Evolutionary conservation across 1,284 basidiomycete species (phyloP).

Genomic region (Ustilago sp.): DNA sequence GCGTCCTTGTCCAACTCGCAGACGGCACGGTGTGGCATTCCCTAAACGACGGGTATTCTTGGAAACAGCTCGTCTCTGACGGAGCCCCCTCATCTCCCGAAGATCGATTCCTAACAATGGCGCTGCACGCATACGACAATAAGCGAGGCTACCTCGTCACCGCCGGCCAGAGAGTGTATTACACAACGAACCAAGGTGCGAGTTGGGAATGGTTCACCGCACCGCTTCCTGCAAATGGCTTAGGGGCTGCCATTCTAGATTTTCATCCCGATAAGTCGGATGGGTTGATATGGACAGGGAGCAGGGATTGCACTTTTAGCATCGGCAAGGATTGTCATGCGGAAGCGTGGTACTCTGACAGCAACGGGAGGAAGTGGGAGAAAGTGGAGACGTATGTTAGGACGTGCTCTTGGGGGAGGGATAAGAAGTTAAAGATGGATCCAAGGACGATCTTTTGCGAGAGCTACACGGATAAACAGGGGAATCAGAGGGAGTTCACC

Average conservation of each 20-base stretch:
- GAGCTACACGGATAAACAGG: conserved; percentile 83
- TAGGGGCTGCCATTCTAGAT: conserved; percentile 81
- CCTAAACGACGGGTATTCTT: conserved; percentile 91
- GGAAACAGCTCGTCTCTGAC: conserved; percentile 75
- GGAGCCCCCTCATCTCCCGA: conserved; percentile 67
- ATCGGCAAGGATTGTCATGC: conserved; percentile 61
- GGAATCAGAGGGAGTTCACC: conserved; percentile 75
- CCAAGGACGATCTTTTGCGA: conserved; percentile 91
- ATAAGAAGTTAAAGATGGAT: conserved; percentile 80
- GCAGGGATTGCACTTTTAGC: conserved; percentile 75
- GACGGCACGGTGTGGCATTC: conserved; percentile 91
- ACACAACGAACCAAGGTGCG: conserved; percentile 82
- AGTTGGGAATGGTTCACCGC: conserved; percentile 77
- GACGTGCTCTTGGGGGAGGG: conserved; percentile 91
- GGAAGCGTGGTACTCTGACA: conserved; percentile 56
- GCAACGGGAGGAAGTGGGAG: conserved; percentile 81
- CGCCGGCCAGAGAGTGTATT: conserved; percentile 76
- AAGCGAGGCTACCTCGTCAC: conserved; percentile 93
- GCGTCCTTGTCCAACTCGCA: conserved; percentile 82
- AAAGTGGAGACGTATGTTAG: conserved; percentile 86
- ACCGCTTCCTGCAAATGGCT: conserved; percentile 81
- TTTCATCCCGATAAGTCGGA: conserved; percentile 88
- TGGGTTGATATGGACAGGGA: conserved; percentile 89
- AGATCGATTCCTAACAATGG: conserved; percentile 76
- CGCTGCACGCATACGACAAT: conserved; percentile 81